Evolutionary conservation across 2,329 filamentous ascomycete species (phyloP).

Genomic region (Aureobasidium sp.): DNA sequence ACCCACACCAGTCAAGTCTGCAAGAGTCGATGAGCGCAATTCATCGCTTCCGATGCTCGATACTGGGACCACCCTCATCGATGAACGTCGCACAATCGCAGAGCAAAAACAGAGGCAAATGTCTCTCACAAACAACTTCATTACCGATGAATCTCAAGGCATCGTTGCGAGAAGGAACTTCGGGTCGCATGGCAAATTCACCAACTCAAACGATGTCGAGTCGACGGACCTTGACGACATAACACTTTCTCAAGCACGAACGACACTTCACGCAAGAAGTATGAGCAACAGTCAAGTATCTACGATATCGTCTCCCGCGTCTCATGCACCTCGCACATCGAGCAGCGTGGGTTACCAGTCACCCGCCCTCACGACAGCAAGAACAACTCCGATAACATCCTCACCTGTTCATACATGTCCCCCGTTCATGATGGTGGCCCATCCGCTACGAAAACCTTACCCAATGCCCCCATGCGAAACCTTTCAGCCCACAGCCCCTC

Average conservation of each 20-base stretch:
- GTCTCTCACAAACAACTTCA: neutral
- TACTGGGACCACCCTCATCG: neutral
- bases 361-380: slow-evolving; percentile 24
- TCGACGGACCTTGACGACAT: slow-evolving; percentile 46
- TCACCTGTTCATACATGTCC: neutral
- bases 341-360: slow-evolving; percentile 14
- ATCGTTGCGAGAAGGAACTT: neutral
- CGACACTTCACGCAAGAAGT: slow-evolving; percentile 21
- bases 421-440: slow-evolving; percentile 20
- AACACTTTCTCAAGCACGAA: slow-evolving; percentile 58
- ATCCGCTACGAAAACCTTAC: neutral
- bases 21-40: neutral
- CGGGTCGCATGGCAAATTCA: neutral
- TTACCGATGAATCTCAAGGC: neutral
- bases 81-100: neutral
- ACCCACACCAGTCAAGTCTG: neutral
- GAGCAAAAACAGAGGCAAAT: neutral
- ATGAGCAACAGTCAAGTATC: neutral
- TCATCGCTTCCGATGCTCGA: neutral
- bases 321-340: slow-evolving; percentile 6
- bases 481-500: slow-evolving; percentile 53
- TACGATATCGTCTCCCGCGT: slow-evolving; percentile 9
- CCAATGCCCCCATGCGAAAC: slow-evolving; percentile 37
- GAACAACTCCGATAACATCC: slow-evolving; percentile 52
- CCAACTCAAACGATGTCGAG: neutral